Evolutionary conservation across 352 stramenopile species (phyloP), one percentile per base, ranked within the genome.

Genomic region (Globisporangium iwayamae): DNA sequence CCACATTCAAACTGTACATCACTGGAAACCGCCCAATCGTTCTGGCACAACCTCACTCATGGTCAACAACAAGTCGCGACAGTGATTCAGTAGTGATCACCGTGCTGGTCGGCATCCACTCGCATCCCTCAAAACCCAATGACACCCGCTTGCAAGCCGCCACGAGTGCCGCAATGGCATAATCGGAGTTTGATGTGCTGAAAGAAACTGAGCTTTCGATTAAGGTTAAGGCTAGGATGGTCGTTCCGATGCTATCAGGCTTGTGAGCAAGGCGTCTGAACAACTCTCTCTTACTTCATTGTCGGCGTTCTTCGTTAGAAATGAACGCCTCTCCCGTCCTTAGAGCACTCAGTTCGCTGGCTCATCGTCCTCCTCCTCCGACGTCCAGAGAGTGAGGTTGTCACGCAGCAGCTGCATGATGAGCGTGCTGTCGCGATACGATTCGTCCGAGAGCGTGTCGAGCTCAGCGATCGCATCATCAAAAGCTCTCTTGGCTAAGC

Each of bases 321-420:
- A 53, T 3, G 20, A 52, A 32, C 4, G 20, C 30, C 14, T 14
- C 47, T 34, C 36, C 36, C 8, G 36, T 41, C 36, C 10, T n/a
- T n/a, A n/a, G n/a, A n/a, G n/a, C n/a, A n/a, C n/a, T 32, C 14
- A 56, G 28, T 41, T 38, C 50, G 39, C 16, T 25, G 28, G 50
- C 28, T 98, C 90, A 56, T 95, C 89, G 41, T 93, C 83, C 48
- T 85, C 83, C 50, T 56, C 41, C 10, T 67, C 14, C 22, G 53
- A 97, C 38, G 95, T 98, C 97, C 96, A 99, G 52, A 99, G 77
- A 16, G 96, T 98, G 50, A 99, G 83, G 93, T 99, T 99, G 85
- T 99, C 97, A 64, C 98, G 92, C 60, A 99, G 84, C 62, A 99
- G 81, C 89, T 99, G 98, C 97, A 99, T 99, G 79, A 99, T 99